Base-by-base conservation (phyloP, 768 basidiomycete species). In the Gloeostereum incarnatum region DNA sequence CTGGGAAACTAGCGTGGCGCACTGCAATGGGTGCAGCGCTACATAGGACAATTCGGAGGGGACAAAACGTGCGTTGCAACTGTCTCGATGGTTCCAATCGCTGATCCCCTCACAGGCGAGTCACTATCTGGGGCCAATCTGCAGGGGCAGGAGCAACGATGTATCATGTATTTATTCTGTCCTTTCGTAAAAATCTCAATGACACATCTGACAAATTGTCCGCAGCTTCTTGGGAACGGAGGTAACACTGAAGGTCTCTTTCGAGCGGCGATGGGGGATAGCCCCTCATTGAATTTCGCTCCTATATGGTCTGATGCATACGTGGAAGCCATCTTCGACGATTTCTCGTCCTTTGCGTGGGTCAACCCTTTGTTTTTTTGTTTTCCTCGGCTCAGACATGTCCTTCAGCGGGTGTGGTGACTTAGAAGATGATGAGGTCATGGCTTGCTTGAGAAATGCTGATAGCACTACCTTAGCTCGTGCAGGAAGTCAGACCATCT, bases 211-310 rank as follows among this genome's bases (percentile, higher is more conserved):
- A n/a, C n/a, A n/a, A n/a, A n/a, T n/a, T n/a, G n/a, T n/a, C n/a
- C 31, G 24, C 24, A 68, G 64, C 53, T 68, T 20, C 51, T 65
- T 11, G 62, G 51, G 9, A 58, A 68, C 31, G 57, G 60, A 2
- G 66, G 66, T 6, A 41, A 64, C 38, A 46, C 56, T 18, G 47
- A 59, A 40, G 56, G 58, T 13, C 54, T 68, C 19, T 68, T 68
- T 48, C 57, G 50, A 8, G 60, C 59, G 10, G 62, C 61, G 5
- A 66, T 68, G 58, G 66, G 61, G 4, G 65, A 67, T 43, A 67
- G 65, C 37, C 63, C 66, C 2, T 63, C 66, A 3, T 46, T 64
- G n/a, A 59, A 51, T 44, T 63, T 54, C 40, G 46, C 56, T 31
- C 62, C 65, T 1, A 32, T 46, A 3, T 62, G 54, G 44, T 48